Evolutionary conservation across 139 green algal species (phyloP).

Genomic region (Ettlia oleoabundans): DNA sequence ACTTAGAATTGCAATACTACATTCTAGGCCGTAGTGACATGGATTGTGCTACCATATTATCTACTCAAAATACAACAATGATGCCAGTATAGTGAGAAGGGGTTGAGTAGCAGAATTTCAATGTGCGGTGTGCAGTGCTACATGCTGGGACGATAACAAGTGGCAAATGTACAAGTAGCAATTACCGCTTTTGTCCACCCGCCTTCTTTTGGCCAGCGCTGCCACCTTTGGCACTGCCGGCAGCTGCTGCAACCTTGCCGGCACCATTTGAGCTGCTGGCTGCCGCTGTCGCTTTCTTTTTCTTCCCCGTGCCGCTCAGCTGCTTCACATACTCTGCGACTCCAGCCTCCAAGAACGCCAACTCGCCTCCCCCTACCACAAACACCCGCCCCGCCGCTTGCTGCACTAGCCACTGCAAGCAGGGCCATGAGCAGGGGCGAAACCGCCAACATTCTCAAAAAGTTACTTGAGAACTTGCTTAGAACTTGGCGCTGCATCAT

Average conservation of each 20-base stretch:
- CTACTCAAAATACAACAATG: not conserved
- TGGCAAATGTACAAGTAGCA: not conserved
- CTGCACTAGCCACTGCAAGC: conserved; percentile 40
- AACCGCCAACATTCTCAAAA: not conserved
- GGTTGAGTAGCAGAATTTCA: too few relatives aligned
- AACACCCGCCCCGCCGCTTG: conserved; percentile 19
- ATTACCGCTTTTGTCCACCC: not conserved
- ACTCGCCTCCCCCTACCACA: conserved; percentile 6
- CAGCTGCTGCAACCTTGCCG: not conserved
- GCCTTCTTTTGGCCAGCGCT: not conserved
- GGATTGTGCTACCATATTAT: not conserved
- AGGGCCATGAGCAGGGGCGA: not conserved
- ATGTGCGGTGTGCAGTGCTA: not conserved
- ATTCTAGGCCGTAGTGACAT: not conserved
- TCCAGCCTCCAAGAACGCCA: conserved; percentile 18
- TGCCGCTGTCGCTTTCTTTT: not conserved
- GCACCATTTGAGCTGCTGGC: not conserved
- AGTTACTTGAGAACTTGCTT: too few relatives aligned
- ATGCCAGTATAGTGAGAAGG: not conserved
- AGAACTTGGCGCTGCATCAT: too few relatives aligned
- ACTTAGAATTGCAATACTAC: not conserved
- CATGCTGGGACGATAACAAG: not conserved
- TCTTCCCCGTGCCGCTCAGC: conserved; percentile 16
- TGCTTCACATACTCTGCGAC: conserved; percentile 31
- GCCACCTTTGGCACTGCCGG: not conserved